These are phyloP conservation scores for Globisporangium abappressorium DNA, from an alignment of 352 stramenopile genomes.

Conservation along the genomic window DNA sequence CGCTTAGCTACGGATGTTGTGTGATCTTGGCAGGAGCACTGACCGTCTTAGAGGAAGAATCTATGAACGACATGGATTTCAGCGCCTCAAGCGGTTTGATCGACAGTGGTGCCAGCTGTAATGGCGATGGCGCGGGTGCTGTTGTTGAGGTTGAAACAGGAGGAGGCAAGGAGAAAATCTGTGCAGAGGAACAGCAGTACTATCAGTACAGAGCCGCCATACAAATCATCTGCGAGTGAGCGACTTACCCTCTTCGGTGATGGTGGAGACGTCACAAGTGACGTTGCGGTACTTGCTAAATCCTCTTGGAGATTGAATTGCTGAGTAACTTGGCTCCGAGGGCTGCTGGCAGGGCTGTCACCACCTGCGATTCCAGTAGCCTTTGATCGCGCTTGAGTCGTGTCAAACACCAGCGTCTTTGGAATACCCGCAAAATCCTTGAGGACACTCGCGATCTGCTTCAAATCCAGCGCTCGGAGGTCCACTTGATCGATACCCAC, in stretches of 20 bases:
- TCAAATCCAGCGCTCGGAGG: conserved; percentile 32
- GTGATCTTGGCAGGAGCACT: not conserved
- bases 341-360: not conserved
- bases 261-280: not conserved
- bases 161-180: not conserved
- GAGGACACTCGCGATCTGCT: conserved; percentile 34
- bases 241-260: not conserved
- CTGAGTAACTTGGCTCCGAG: not conserved
- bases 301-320: not conserved
- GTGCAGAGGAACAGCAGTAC: not conserved
- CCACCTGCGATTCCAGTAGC: not conserved
- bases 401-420: conserved; percentile 43
- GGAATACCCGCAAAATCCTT: conserved; percentile 23
- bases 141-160: not conserved
- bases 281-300: not conserved
- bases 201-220: not conserved
- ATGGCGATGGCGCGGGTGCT: conserved; percentile 3
- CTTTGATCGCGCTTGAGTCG: not conserved
- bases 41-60: conserved; percentile 15
- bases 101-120: conserved; percentile 20
- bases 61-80: conserved; percentile 10
- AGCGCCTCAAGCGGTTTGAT: conserved; percentile 26
- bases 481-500: conserved; percentile 47
- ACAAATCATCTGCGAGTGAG: not conserved
- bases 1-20: not conserved